Base-by-base conservation (phyloP, 2,329 filamentous ascomycete genomes). In the Fusarium sororula region DNA sequence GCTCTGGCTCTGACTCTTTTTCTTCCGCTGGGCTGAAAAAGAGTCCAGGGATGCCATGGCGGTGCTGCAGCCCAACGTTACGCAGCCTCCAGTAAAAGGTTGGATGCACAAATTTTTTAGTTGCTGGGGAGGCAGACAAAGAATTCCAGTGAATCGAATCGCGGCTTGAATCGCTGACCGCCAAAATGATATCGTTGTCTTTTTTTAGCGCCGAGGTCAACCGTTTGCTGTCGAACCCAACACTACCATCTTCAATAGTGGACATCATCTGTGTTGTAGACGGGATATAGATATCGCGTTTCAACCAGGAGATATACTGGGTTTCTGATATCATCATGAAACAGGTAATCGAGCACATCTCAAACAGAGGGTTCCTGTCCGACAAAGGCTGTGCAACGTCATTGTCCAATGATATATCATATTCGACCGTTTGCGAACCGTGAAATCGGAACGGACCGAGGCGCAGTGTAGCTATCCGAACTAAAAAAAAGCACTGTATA, bases 401-500 rank as follows among this genome's bases (percentile, higher is more conserved):
- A 72, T 59, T 41, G 56, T 44, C 63, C 71, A 74, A 72, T 66
- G 51, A 55, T 37, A 22, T 55, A 35, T 55, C 71, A 65, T 42
- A 41, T 58, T 54, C 38, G 57, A 42, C 57, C 50, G 72, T 62
- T 48, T 64, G 54, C 37, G 50, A 72, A 63, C 64, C 58, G 58
- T 54, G 63, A n/a, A 72, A 68, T 73, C 72, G 72, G 72, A 72
- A 73, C 72, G 72, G 72, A 74, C 72, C 72, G 72, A 75, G 68
- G 72, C 72, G 72, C 61, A 61, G 64, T 51, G 68, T 60, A 42
- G 60, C 62, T 60, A 60, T 59, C 50, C 48, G 54, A 61, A 60
- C 56, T 50, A 50, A 51, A 35, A 54, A 15, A 54, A 54, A 15
- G 30, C 32, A 37, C 37, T 66, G 35, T 66, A 57, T 50, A 32